These are phyloP conservation scores for Neolentinus lepideus DNA, from an alignment of 1,284 basidiomycete genomes.

Conservation along the genomic window DNA sequence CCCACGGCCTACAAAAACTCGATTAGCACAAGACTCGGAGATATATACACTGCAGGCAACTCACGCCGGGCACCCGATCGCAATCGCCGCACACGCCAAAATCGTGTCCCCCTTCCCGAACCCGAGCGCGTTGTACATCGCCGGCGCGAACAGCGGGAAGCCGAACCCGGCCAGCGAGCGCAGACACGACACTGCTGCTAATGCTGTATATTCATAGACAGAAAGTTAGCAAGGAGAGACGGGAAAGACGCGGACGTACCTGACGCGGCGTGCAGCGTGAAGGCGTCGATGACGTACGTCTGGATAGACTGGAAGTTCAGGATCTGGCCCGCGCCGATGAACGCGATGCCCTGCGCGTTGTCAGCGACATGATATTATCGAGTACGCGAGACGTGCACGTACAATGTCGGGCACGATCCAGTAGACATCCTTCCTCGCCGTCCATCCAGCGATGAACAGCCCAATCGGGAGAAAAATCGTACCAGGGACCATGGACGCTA, in stretches of 20 bases:
- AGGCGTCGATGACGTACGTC: conserved; percentile 60
- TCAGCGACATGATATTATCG: no score
- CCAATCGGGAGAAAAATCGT: conserved; percentile 50
- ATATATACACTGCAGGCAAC: conserved; percentile 16
- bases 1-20: conserved; percentile 30
- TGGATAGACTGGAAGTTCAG: conserved; percentile 52
- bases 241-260: no score
- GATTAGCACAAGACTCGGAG: not conserved
- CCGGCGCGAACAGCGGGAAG: conserved; percentile 62
- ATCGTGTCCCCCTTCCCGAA: conserved; percentile 62
- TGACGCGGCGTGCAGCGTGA: conserved; percentile 59
- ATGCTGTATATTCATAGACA: no score
- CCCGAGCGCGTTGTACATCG: conserved; percentile 56
- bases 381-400: conserved; percentile 16
- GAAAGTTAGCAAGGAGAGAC: no score
- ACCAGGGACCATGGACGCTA: conserved; percentile 56
- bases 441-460: conserved; percentile 62
- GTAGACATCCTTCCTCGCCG: conserved; percentile 41
- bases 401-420: conserved; percentile 70
- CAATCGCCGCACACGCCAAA: conserved; percentile 46
- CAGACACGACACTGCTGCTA: conserved; percentile 50
- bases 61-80: conserved; percentile 57
- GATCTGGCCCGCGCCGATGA: conserved; percentile 47
- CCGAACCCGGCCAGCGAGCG: conserved; percentile 57
- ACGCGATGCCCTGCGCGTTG: conserved; percentile 43